Base-by-base conservation (phyloP, 805 yeast genomes). In the Saturnispora bothae region DNA sequence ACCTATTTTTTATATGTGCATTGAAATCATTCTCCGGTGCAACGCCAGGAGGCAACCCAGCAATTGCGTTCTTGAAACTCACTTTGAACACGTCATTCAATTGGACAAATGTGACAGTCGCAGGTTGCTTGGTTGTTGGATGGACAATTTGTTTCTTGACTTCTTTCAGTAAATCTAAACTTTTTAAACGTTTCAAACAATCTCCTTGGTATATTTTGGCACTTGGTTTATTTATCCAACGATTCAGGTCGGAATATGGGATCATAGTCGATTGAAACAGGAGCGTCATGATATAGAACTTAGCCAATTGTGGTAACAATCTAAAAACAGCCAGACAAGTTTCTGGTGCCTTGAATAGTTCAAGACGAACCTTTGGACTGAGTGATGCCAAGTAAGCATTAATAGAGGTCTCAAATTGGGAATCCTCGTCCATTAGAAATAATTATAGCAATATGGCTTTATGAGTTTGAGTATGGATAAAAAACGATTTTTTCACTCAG, bases 281-380 rank as follows among this genome's bases (percentile, higher is more conserved):
- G 79, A 88, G 74, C 9, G 88, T 69, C 85, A 85, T 80, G 35
- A 89, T 76, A 51, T 81, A 79, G 57, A 84, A 81, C 55, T 89
- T 88, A 21, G 96, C 95, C 47, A 92, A 60, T 18, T 88, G 77
- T 0, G 98, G 96, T 14, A 92, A 66, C 42, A 92, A 65, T 45
- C 98, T 68, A 56, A 79, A 88, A n/a, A 92, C 78, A 2, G 98
- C 94, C 33, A 92, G 66, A 55, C 96, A 86, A 40, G 98, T 84
- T 10, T 96, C 95, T 2, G 98, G 95, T 36, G 83, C 74, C 49
- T 76, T 78, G 59, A 83, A 92, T 17, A 92, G 68, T 52, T 85
- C 73, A 17, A 78, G 68, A 49, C 88, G 89, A n/a, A 85, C 83
- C 5, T 81, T 67, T 52, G 81, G 85, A 1, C 97, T 95, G 5